phyloP scores from a whole-genome alignment of 305 asterid species.

The Ajuga reptans region DNA sequence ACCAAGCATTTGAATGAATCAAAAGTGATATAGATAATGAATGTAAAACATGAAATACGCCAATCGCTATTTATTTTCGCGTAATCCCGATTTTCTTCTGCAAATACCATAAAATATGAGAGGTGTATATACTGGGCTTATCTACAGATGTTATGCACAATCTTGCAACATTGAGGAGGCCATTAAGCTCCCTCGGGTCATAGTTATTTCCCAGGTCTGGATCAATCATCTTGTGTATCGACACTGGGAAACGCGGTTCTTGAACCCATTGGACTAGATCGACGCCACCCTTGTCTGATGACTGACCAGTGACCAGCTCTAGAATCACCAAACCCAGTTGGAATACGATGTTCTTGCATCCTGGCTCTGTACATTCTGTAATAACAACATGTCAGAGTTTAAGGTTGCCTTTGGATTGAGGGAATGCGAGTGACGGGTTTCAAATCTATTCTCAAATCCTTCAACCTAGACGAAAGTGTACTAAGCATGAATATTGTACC shows the following conservation, averaged over 20 bases:
- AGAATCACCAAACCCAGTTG: conserved; percentile 76
- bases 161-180: conserved; percentile 66
- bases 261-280: conserved; percentile 70
- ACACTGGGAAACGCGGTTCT: conserved; percentile 40
- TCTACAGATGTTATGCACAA: conserved; percentile 53
- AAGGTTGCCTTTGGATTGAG: neutral
- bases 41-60: neutral
- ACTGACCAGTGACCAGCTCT: conserved; percentile 85
- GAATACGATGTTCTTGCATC: conserved; percentile 48
- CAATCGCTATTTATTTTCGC: neutral
- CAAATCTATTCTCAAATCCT: neutral
- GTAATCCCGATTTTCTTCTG: conserved; percentile 53
- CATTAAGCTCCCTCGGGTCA: conserved; percentile 48
- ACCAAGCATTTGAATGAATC: neutral
- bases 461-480: neutral
- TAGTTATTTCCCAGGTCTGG: conserved; percentile 79
- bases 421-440: neutral
- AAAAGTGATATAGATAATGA: neutral
- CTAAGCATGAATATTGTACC: conserved; percentile 25
- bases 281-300: conserved; percentile 53
- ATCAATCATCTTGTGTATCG: conserved; percentile 65
- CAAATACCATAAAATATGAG: conserved; percentile 64
- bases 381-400: conserved; percentile 3
- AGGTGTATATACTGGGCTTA: conserved; percentile 35
- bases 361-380: conserved; percentile 45